Evolutionary conservation across 192 early-diverging fungal species (phyloP), one percentile per base, ranked within the genome.

Genomic region (Podila minutissima): DNA sequence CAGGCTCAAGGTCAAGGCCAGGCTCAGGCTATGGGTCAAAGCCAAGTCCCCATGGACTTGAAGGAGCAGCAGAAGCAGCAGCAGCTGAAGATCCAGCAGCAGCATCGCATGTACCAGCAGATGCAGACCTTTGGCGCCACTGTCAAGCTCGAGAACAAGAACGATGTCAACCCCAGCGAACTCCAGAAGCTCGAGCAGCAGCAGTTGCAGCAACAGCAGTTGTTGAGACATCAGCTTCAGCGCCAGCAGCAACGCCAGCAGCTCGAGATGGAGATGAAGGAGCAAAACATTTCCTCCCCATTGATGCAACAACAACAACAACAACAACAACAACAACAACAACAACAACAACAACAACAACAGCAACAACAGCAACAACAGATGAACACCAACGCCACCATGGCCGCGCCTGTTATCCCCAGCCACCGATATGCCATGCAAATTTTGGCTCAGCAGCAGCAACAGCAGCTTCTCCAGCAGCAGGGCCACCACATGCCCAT

Each of bases 61-160:
- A 81, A 81, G 58, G 77, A 73, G 28, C 77, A 81, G 31, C 77
- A 81, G 28, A 81, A 69, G 62, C 67, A 69, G 66, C 76, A 72
- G 22, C 76, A 79, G 19, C 76, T 79, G 61, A 72, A 79, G 61
- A 79, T 72, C 17, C 76, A 79, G 32, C 76, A 79, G 22, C 76
- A 79, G 5, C 76, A 79, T 51, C 70, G 76, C 15, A 41, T 79
- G 60, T 79, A 81, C 37, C 77, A 81, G 49, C 76, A 79, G 48
- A 72, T 79, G 66, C 76, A 79, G 49, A 66, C 67, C 5, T 73
- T 81, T 51, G 77, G 77, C n/a, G 50, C 69, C 13, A 69, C 59
- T 59, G 53, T 79, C 38, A 79, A 79, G 55, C 53, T 64, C 26
- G 75, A 79, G 26, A 50, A 59, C 22, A 68, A 48, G 20, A 26